Evolutionary conservation across 805 yeast species (phyloP).

Genomic region (Metschnikowia lachancei): DNA sequence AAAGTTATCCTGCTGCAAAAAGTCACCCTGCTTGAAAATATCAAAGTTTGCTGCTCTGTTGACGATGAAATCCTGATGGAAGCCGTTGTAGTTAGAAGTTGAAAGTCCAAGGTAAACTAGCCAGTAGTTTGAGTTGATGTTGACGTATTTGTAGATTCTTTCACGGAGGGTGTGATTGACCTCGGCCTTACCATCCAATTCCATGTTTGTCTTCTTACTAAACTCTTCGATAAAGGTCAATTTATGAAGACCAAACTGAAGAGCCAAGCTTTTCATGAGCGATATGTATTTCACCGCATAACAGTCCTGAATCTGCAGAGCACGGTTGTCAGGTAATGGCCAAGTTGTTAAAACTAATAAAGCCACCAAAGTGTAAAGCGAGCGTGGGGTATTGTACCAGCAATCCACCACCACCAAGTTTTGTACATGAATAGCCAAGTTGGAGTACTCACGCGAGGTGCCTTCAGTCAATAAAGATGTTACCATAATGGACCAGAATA

Average conservation of each 20-base stretch:
- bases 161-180: conserved; percentile 37
- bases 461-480: conserved; percentile 32
- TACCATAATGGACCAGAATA: conserved; percentile 42
- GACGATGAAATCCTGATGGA: conserved; percentile 37
- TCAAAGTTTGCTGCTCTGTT: conserved; percentile 32
- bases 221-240: conserved; percentile 42
- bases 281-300: conserved; percentile 37
- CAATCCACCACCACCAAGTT: conserved; percentile 40
- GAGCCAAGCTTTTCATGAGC: conserved; percentile 37
- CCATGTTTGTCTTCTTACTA: conserved; percentile 31
- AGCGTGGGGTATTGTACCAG: conserved; percentile 46
- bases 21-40: conserved; percentile 18
- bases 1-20: conserved; percentile 20
- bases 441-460: conserved; percentile 21
- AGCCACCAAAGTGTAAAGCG: conserved; percentile 38
- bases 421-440: conserved; percentile 33
- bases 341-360: conserved; percentile 44
- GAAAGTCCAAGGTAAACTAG: conserved; percentile 39
- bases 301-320: conserved; percentile 29
- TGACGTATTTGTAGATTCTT: conserved; percentile 41
- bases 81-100: conserved; percentile 24
- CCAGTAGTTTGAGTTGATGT: conserved; percentile 45
- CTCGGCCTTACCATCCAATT: conserved; percentile 26
- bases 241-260: conserved; percentile 44
- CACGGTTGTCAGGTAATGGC: conserved; percentile 37